Conservation (phyloP, 805 yeast species). For the Schizosaccharomyces lindneri region DNA sequence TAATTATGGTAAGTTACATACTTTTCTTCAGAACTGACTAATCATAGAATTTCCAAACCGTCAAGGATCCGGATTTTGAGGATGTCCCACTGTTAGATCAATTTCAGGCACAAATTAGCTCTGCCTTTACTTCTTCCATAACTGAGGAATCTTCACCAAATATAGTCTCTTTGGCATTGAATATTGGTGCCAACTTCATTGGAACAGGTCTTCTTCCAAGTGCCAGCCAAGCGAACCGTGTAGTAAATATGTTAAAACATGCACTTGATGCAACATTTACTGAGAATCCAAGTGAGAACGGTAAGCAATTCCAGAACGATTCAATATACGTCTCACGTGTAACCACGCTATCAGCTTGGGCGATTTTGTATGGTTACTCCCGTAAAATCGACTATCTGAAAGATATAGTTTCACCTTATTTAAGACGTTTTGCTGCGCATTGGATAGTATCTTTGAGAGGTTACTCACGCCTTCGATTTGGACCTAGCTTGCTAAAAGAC, state of each 20-base stretch:
- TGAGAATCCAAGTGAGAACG: conserved; percentile 10
- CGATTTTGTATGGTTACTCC: conserved; percentile 14
- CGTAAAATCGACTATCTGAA: conserved; percentile 14
- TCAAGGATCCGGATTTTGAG: conserved; percentile 49
- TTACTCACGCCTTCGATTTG: conserved; percentile 40
- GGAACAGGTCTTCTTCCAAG: conserved; percentile 29
- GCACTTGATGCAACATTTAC: conserved; percentile 35
- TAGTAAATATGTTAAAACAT: conserved; percentile 37
- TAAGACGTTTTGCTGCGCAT: conserved; percentile 36
- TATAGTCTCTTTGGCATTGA: conserved; percentile 52
- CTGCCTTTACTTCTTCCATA: conserved; percentile 77
- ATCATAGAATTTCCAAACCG: conserved; percentile 21
- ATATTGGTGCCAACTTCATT: conserved; percentile 52
- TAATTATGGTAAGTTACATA: conserved; percentile 20
- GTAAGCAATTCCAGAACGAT: conserved; percentile 15
- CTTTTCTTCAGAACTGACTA: not conserved
- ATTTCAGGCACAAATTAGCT: conserved; percentile 80
- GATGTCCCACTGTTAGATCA: conserved; percentile 56
- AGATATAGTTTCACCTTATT: conserved; percentile 23
- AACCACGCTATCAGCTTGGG: conserved; percentile 21
- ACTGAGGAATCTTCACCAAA: conserved; percentile 43
- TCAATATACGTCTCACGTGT: conserved; percentile 16
- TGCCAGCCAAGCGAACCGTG: conserved; percentile 24
- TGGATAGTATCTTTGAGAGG: conserved; percentile 65
- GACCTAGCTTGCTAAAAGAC: conserved; percentile 13